Conservation (phyloP, 768 basidiomycete genomes). For the Trametes cingulata region DNA sequence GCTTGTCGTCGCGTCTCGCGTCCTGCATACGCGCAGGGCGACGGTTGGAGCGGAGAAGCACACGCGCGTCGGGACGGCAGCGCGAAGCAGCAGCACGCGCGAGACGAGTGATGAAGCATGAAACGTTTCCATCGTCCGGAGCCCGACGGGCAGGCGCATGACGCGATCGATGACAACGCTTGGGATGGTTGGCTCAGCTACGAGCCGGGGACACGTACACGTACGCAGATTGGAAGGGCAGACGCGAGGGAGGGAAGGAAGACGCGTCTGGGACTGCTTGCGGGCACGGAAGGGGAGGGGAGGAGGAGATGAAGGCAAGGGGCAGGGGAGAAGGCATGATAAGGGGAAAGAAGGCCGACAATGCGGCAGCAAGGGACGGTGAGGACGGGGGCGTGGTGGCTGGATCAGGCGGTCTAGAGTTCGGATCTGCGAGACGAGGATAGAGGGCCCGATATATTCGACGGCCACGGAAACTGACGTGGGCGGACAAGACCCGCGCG, state of each 20-base stretch:
- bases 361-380: background rate
- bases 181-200: no score
- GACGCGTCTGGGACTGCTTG: background rate
- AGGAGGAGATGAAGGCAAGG: background rate
- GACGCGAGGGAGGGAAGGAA: background rate
- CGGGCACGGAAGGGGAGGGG: background rate
- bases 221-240: background rate
- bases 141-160: no score
- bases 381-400: background rate
- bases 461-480: constrained; percentile 17
- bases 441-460: constrained; percentile 21
- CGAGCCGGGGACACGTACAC: no score
- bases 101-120: no score
- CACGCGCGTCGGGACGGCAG: no score
- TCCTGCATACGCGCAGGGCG: background rate
- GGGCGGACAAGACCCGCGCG: constrained; percentile 11
- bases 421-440: constrained; percentile 15
- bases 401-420: constrained; percentile 15
- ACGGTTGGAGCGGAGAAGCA: no score
- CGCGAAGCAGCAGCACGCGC: background rate
- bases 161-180: no score
- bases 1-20: background rate
- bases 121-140: no score
- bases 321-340: background rate
- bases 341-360: constrained; percentile 10